Base-by-base conservation (phyloP, 495 filamentous ascomycete genomes). In the Durotheca rogersii region DNA sequence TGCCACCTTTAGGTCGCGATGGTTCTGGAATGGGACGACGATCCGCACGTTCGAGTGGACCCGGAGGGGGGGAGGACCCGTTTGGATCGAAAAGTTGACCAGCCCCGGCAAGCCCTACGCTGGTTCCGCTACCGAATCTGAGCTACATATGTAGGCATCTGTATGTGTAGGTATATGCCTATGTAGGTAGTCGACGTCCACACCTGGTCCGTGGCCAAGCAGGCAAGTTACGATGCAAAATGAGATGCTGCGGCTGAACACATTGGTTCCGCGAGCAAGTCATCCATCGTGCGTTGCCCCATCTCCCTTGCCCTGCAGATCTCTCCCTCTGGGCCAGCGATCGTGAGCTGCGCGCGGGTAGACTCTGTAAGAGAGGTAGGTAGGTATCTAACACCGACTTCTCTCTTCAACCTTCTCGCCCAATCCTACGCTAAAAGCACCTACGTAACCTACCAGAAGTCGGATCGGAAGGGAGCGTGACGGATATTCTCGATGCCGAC, bases 171-270 rank as follows among this genome's bases (percentile, higher is more conserved):
- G 23, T 27, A 27, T 9, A 27, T 27, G 9, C 23, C 4, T 27
- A 27, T 9, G 9, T 27, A 27, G 4, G 23, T 27, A 27, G n/a
- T n/a, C n/a, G n/a, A n/a, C n/a, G n/a, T n/a, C n/a, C 23, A 27
- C 9, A 27, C 23, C 4, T 27, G 9, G 23, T 27, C 23, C 23
- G 37, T 40, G n/a, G 19, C 35, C 35, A 44, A 37, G 14, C 25
- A 36, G 27, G 21, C 23, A 34, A 16, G 35, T 47, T 25, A 38
- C 18, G 10, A 41, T 27, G 41, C 42, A 31, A 16, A 32, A 18
- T 30, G 29, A 47, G 36, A 47, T 51, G 42, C n/a, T n/a, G n/a
- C n/a, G n/a, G n/a, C 25, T n/a, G 38, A 51, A 53, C 51, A 51
- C 25, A 7, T 39, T 11, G 17, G 41, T n/a, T 41, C 31, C 23